Percentiles rank a stretch among this genome's conserved stretches.
Conservation (phyloP, 495 filamentous ascomycete species). For the Talaromyces trachyspermus region DNA sequence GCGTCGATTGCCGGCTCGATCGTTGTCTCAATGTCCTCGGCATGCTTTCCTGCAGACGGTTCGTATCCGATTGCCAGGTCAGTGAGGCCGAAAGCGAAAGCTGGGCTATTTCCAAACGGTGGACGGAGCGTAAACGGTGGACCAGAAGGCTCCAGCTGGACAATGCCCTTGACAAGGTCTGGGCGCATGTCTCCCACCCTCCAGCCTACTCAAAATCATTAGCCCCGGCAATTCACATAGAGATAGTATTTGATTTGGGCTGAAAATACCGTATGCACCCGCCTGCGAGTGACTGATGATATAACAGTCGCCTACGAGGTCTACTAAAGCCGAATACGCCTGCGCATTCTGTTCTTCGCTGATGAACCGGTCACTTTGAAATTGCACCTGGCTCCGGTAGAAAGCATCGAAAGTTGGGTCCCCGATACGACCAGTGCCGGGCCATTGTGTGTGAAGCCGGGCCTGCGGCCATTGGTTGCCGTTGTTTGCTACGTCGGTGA, state of each 20-base stretch:
- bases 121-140: conserved; percentile 15
- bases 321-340: conserved; percentile 22
- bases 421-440: conserved; percentile 38
- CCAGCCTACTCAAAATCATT: conserved; percentile 11
- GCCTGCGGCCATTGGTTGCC: conserved; percentile 36
- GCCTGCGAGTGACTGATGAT: conserved; percentile 27
- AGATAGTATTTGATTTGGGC: neutral
- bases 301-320: conserved; percentile 21
- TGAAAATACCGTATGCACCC: conserved; percentile 15
- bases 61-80: conserved; percentile 19
- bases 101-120: conserved; percentile 10
- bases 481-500: conserved; percentile 30
- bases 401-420: conserved; percentile 44
- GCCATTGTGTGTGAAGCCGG: conserved; percentile 46
- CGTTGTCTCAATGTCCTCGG: neutral
- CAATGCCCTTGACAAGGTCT: conserved; percentile 18
- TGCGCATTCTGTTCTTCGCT: conserved; percentile 16
- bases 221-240: neutral
- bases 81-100: conserved; percentile 23
- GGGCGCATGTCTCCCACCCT: conserved; percentile 22
- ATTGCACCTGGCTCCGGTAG: conserved; percentile 25
- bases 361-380: conserved; percentile 11
- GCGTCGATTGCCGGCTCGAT: conserved; percentile 6
- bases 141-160: conserved; percentile 23
- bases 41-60: conserved; percentile 8